These are phyloP conservation scores for Alternaria alternata DNA, from an alignment of 2,329 filamentous ascomycete genomes.

Conservation along the genomic window DNA sequence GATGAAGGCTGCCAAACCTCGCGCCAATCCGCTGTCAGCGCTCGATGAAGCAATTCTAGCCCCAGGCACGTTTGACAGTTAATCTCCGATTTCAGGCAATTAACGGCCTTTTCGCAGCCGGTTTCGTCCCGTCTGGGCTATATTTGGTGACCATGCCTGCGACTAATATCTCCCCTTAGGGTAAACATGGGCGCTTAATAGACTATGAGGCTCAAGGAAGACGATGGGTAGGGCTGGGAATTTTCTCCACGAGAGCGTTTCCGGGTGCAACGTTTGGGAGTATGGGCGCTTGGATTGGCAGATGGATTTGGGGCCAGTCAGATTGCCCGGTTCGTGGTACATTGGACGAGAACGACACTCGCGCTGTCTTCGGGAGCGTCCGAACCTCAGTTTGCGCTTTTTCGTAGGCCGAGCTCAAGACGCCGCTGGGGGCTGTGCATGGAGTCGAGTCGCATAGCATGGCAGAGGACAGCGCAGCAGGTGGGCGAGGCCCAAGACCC, in stretches of 20 bases:
- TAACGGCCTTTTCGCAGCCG: constrained; percentile 39
- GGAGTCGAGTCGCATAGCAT: constrained; percentile 4
- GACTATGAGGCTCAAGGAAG: constrained; percentile 43
- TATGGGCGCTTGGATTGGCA: constrained; percentile 44
- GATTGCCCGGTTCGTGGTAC: constrained; percentile 12
- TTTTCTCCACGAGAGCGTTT: constrained; percentile 36
- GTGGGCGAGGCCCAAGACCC: constrained; percentile 45
- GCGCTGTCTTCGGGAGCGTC: constrained; percentile 31
- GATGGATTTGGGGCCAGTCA: constrained; percentile 32
- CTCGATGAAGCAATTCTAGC: constrained; percentile 23
- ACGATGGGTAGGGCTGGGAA: constrained; percentile 21
- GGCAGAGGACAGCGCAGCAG: constrained; percentile 21
- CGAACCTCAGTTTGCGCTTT: constrained; percentile 13
- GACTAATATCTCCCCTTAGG: constrained; percentile 35
- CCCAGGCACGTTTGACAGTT: constrained; percentile 31
- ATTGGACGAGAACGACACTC: constrained; percentile 24
- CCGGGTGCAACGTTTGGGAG: constrained; percentile 37
- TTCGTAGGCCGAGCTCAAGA: background rate
- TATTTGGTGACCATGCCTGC: constrained; percentile 41
- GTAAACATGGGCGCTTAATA: constrained; percentile 40
- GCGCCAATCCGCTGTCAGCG: constrained; percentile 26
- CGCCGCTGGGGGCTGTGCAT: constrained; percentile 19
- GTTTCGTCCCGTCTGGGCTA: constrained; percentile 38
- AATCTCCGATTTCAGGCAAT: constrained; percentile 33
- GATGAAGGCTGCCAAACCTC: constrained; percentile 23